Conservation (phyloP, 129 eudicot genomes). For the Rutidosis leptorrhynchoides region DNA sequence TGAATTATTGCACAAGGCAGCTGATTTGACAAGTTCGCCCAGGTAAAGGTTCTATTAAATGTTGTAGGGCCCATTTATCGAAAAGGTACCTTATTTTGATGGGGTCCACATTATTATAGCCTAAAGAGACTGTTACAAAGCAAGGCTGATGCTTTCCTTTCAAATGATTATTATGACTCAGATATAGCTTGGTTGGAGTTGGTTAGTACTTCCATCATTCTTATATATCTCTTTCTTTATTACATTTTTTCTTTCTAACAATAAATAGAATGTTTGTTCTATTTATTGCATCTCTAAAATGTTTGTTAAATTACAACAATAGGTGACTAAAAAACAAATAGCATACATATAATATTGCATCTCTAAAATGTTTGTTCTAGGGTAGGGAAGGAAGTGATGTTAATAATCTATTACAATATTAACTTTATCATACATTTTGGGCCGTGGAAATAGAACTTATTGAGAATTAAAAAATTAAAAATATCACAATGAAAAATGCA, state of each 20-base stretch:
- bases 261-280: not conserved
- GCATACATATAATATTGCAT: not conserved
- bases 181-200: constrained; percentile 98
- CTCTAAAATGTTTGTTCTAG: not conserved
- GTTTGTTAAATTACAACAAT: not conserved
- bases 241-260: not conserved
- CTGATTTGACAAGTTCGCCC: constrained; percentile 65
- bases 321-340: not conserved
- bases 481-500: not conserved
- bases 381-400: not conserved
- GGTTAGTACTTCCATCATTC: constrained; percentile 44
- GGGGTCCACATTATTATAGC: constrained; percentile 43
- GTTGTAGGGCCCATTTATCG: not conserved
- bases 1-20: constrained; percentile 69
- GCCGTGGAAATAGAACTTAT: not conserved
- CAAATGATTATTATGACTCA: constrained; percentile 93
- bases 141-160: constrained; percentile 92
- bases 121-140: constrained; percentile 73
- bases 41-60: constrained; percentile 48
- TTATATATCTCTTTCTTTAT: not conserved
- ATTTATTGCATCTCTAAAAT: no score
- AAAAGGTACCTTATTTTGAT: constrained; percentile 12
- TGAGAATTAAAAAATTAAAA: not conserved
- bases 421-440: not conserved
- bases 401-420: not conserved